Evolutionary conservation across 495 filamentous ascomycete species (phyloP).

Genomic region (Hypoxylon crocopeplum): DNA sequence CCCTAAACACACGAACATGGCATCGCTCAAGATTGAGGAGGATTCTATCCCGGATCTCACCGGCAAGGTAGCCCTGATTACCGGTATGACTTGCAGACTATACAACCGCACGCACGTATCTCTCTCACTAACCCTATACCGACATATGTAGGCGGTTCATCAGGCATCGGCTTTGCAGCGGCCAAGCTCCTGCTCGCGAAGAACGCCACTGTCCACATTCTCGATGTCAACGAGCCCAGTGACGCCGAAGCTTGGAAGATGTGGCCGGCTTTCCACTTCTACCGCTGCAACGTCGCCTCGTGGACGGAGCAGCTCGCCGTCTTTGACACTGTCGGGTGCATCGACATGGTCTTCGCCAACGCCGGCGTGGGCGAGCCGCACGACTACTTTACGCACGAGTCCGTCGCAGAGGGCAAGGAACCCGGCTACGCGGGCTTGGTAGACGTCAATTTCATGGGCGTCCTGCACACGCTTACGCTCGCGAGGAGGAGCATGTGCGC

Average conservation of each 20-base stretch:
- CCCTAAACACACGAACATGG: constrained; percentile 1
- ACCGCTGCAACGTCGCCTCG: constrained; percentile 25
- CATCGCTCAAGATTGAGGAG: constrained; percentile 5
- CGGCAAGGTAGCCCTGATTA: constrained; percentile 10
- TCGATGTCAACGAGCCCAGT: constrained; percentile 40
- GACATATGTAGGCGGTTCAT: background rate
- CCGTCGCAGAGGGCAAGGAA: constrained; percentile 26
- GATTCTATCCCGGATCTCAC: constrained; percentile 2
- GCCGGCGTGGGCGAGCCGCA: constrained; percentile 36
- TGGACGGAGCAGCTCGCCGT: constrained; percentile 29
- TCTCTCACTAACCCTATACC: background rate
- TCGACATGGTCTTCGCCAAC: constrained; percentile 43
- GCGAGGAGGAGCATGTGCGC: constrained; percentile 34
- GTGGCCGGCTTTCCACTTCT: background rate
- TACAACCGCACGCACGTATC: background rate
- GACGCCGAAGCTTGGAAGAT: background rate
- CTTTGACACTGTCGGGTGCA: constrained; percentile 22
- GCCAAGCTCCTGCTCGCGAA: constrained; percentile 9
- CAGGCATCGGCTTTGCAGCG: constrained; percentile 14
- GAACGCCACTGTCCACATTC: constrained; percentile 15
- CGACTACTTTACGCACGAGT: constrained; percentile 37
- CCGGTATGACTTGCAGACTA: constrained; percentile 1
- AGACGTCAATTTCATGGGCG: constrained; percentile 39
- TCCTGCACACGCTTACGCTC: constrained; percentile 40
- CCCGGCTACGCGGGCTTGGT: constrained; percentile 28